Evolutionary conservation across 73 alveolate genomes (phyloP).

Genomic region (Paramecium caudatum): DNA sequence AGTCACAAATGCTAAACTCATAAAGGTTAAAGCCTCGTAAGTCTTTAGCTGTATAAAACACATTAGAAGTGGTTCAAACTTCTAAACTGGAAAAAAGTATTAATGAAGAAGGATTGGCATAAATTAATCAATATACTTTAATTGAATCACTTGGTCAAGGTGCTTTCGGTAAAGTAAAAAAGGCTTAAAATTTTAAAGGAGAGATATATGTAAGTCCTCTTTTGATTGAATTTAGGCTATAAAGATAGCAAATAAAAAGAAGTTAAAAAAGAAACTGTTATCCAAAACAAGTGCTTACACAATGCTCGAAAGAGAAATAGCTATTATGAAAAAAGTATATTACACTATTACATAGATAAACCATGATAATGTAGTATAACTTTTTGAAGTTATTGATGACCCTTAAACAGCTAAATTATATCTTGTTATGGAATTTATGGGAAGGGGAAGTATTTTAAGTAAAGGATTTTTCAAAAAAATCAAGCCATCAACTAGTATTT

Average conservation of each 20-base stretch:
- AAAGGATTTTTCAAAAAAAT: conserved; percentile 66
- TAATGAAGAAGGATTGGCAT: conserved; percentile 69
- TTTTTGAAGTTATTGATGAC: conserved; percentile 76
- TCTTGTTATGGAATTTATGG: conserved; percentile 74
- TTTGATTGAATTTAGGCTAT: conserved; percentile 33
- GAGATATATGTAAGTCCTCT: neutral
- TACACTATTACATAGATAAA: neutral
- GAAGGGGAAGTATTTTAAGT: conserved; percentile 66
- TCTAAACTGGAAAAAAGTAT: conserved; percentile 67
- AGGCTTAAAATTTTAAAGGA: conserved; percentile 47
- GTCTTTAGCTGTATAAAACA: conserved; percentile 12
- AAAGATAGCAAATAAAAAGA: conserved; percentile 69
- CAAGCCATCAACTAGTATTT: conserved; percentile 44
- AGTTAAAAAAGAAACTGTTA: conserved; percentile 71
- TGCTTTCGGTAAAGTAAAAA: conserved; percentile 73
- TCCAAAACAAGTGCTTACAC: conserved; percentile 73
- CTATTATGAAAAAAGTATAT: conserved; percentile 74
- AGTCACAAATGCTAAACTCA: neutral
- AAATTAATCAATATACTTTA: conserved; percentile 65
- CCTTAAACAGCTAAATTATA: conserved; percentile 71
- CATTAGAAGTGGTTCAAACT: conserved; percentile 66
- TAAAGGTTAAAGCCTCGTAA: conserved; percentile 54
- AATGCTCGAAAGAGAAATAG: conserved; percentile 75
- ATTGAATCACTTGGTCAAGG: conserved; percentile 68
- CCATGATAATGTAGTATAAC: conserved; percentile 66